These are phyloP conservation scores for Auricularia cornea DNA, from an alignment of 768 basidiomycete species.

Conservation along the genomic window DNA sequence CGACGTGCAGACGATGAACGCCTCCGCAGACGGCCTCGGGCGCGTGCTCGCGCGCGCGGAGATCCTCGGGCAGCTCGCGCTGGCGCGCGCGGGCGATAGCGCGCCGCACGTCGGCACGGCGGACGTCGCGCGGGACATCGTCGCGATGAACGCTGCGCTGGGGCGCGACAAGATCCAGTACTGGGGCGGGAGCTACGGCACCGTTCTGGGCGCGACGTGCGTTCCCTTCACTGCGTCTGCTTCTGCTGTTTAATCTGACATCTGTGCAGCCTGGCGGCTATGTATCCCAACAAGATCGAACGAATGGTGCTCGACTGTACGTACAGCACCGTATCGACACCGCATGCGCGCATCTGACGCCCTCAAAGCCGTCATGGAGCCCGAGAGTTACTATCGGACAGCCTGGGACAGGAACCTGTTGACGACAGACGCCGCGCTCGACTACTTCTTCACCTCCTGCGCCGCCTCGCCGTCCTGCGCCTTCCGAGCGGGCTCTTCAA, in stretches of 20 bases:
- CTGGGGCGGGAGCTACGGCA: slow-evolving; percentile 26
- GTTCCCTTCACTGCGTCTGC: slow-evolving; percentile 23
- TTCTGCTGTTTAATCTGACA: background rate
- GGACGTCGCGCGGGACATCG: slow-evolving; percentile 14
- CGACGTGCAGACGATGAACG: background rate
- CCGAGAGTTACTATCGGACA: slow-evolving; percentile 31
- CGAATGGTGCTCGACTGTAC: background rate
- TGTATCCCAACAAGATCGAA: background rate
- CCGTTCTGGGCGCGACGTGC: slow-evolving; percentile 24
- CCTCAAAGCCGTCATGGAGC: slow-evolving; percentile 35
- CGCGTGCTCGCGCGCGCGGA: background rate
- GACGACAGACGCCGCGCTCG: slow-evolving; percentile 30
- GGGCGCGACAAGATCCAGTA: slow-evolving; percentile 15
- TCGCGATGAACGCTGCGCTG: slow-evolving; percentile 11
- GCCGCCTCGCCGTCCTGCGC: slow-evolving; percentile 26
- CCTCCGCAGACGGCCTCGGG: background rate
- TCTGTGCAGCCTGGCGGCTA: background rate
- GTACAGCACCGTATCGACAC: too few species aligned
- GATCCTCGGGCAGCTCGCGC: background rate
- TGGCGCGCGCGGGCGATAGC: background rate
- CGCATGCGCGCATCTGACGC: too few species aligned
- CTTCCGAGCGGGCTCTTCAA: slow-evolving; percentile 36
- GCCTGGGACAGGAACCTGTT: slow-evolving; percentile 28
- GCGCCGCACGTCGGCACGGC: slow-evolving; percentile 12
- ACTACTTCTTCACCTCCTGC: slow-evolving; percentile 30